Base-by-base conservation (phyloP, 257 asterid species). In the Paraleonurus japonicus region DNA sequence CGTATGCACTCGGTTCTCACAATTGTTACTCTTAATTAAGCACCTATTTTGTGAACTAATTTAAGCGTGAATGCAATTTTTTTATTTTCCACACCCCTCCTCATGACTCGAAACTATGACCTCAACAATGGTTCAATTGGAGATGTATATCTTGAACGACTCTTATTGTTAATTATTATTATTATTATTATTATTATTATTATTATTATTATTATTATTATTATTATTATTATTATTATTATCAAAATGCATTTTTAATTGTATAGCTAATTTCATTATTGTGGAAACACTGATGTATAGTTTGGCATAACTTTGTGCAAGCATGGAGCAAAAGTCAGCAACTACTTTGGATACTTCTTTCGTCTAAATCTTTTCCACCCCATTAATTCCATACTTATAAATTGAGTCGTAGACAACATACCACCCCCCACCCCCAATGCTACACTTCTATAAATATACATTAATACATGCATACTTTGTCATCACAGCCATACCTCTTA, bases 311-410 rank as follows among this genome's bases (percentile, higher is more conserved):
- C 23, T 73, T 33, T 37, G 45, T 74, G 74, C 69, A 80, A 73
- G 81, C 75, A 83, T 80, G 84, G 83, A 69, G 83, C 85, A 79
- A 75, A 80, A 83, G 81, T 80, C 80, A 75, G 68, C 55, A 75
- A 70, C 76, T 22, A 7, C 48, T 37, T 73, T 64, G 26, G 32
- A 35, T 27, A 61, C 57, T 47, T 5, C 43, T 75, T 80, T 65
- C 83, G 77, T 83, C 76, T 72, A 69, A 77, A 41, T 82, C 78
- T 75, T 75, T 77, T 66, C 78, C 79, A 75, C 66, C 77, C 67
- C 72, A 73, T 61, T 72, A 58, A 32, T 53, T n/a, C 78, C 83
- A 78, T 75, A 72, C 75, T 33, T n/a, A n/a, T n/a, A 73, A 72
- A 19, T 4, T 54, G 85, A 83, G 88, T 59, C 85, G 82, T 81